Percentiles rank a stretch among this genome's conserved stretches.
Conservation (phyloP, 2,329 filamentous ascomycete species). For the Ophiostoma sp. region DNA sequence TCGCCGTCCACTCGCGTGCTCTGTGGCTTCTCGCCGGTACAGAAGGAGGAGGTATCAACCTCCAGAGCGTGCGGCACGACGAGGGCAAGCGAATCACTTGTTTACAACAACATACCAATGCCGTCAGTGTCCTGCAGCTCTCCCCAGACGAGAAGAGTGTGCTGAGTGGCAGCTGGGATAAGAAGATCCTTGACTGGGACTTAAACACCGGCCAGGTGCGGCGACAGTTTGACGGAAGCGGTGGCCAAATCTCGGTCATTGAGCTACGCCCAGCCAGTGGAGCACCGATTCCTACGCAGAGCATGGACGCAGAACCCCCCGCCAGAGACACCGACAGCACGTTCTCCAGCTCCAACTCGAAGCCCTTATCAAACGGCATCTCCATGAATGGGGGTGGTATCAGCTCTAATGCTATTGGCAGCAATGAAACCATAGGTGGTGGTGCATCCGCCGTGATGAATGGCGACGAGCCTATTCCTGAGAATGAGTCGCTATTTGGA, state of each 20-base stretch:
- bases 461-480: constrained; percentile 43
- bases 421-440: constrained; percentile 32
- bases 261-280: constrained; percentile 76
- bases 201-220: constrained; percentile 75
- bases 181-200: constrained; percentile 90
- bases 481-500: constrained; percentile 77
- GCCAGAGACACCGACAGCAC: constrained; percentile 64
- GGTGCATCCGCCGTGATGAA: constrained; percentile 33
- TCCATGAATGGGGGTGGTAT: constrained; percentile 33
- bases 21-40: constrained; percentile 88
- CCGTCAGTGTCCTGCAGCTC: constrained; percentile 80
- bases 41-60: constrained; percentile 85
- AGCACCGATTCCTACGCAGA: constrained; percentile 63
- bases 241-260: constrained; percentile 79
- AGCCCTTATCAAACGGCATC: constrained; percentile 52
- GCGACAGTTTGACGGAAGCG: constrained; percentile 69
- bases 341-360: constrained; percentile 68
- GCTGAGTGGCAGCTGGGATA: constrained; percentile 94
- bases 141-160: constrained; percentile 81
- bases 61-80: constrained; percentile 89
- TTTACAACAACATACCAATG: constrained; percentile 78
- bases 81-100: constrained; percentile 85
- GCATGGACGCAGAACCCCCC: constrained; percentile 54
- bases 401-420: constrained; percentile 33
- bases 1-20: constrained; percentile 83